A percentile compares a stretch with the other conserved stretches of the same genome.
Evolutionary conservation across 257 asterid species (phyloP).

Genomic region (Linaria vulgaris): DNA sequence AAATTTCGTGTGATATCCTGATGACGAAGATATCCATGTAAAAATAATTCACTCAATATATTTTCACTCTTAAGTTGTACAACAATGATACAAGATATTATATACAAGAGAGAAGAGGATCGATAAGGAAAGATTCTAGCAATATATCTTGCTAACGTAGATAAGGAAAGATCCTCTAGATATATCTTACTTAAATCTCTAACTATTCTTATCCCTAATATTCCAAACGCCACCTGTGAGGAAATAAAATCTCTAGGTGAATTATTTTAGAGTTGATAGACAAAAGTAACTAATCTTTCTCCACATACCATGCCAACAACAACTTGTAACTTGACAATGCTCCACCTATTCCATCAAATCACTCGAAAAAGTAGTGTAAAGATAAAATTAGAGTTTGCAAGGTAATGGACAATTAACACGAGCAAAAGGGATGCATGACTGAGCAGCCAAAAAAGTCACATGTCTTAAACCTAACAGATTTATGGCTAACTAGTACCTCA

Average conservation of each 20-base stretch:
- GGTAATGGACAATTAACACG: slow-evolving; percentile 11
- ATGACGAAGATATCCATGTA: too few species aligned
- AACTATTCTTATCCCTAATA: too few species aligned
- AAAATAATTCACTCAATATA: too few species aligned
- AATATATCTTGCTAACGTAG: too few species aligned
- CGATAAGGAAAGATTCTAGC: too few species aligned
- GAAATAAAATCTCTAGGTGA: slow-evolving; percentile 2
- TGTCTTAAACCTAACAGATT: slow-evolving; percentile 33
- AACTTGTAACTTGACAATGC: slow-evolving; percentile 85
- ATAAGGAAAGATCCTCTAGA: too few species aligned
- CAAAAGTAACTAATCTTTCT: slow-evolving; percentile 1
- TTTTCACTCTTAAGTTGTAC: too few species aligned
- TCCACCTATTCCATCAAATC: slow-evolving; percentile 73
- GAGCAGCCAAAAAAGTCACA: too few species aligned
- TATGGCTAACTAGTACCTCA: slow-evolving; percentile 45
- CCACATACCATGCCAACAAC: slow-evolving; percentile 92
- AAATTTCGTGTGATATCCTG: too few species aligned
- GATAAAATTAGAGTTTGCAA: background rate
- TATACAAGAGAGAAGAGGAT: too few species aligned
- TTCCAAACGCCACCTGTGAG: slow-evolving; percentile 99
- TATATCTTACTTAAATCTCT: too few species aligned
- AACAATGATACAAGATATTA: too few species aligned
- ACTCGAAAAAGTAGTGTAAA: slow-evolving; percentile 9
- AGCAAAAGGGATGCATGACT: slow-evolving; percentile 17
- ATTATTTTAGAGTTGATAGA: slow-evolving; percentile 15